A percentile compares a stretch with the other conserved stretches of the same genome.
These are phyloP conservation scores for Myriosclerotinia duriaeana DNA, from an alignment of 2,329 filamentous ascomycete genomes.

Conservation along the genomic window DNA sequence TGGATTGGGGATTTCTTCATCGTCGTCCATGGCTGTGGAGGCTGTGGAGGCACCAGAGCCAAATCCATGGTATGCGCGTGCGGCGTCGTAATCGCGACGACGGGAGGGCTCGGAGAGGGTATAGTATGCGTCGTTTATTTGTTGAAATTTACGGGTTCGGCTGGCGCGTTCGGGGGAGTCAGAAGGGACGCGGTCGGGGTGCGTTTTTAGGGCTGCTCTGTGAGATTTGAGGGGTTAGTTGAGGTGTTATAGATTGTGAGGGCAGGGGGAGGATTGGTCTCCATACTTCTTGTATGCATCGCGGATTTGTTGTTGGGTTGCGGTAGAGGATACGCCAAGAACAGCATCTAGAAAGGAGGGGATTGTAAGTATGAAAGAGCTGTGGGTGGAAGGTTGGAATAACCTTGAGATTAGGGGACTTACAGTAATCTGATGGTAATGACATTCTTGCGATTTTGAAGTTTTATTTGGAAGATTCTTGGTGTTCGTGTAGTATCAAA, in stretches of 20 bases:
- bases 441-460: slow-evolving; percentile 4
- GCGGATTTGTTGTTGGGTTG: slow-evolving; percentile 79
- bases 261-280: not conserved
- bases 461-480: not conserved
- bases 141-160: slow-evolving; percentile 86
- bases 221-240: slow-evolving; percentile 1
- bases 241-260: slow-evolving; percentile 13
- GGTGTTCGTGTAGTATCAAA: not conserved
- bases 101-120: slow-evolving; percentile 78
- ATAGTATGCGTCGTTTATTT: slow-evolving; percentile 91
- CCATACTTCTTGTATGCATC: slow-evolving; percentile 86
- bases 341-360: slow-evolving; percentile 58
- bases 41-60: slow-evolving; percentile 45
- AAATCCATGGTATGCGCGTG: slow-evolving; percentile 59
- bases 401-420: slow-evolving; percentile 26
- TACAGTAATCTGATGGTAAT: slow-evolving; percentile 44
- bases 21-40: slow-evolving; percentile 48
- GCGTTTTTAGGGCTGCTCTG: slow-evolving; percentile 84
- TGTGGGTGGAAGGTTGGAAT: not conserved
- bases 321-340: slow-evolving; percentile 70
- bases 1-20: slow-evolving; percentile 45
- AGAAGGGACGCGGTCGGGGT: slow-evolving; percentile 84
- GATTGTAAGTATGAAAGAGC: slow-evolving; percentile 19
- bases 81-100: slow-evolving; percentile 79
- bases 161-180: slow-evolving; percentile 78